Conservation (phyloP, 805 yeast species). For the Metschnikowia koreensis region DNA sequence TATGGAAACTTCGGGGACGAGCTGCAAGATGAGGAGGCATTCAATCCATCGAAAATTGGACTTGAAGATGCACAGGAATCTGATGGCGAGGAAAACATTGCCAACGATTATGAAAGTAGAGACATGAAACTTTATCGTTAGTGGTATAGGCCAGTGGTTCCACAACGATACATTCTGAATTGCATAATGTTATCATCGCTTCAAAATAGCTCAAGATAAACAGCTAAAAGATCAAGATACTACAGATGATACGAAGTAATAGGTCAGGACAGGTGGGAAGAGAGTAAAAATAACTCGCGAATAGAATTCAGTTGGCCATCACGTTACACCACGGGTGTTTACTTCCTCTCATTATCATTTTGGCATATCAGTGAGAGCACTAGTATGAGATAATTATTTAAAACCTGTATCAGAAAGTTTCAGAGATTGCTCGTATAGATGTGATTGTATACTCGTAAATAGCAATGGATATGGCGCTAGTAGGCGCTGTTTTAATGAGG, state of each 20-base stretch:
- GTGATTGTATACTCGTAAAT: constrained; percentile 51
- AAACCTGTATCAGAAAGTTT: not conserved
- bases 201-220: not conserved
- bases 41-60: not conserved
- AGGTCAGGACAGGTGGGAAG: too few species aligned
- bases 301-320: too few species aligned
- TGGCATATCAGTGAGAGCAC: too few species aligned
- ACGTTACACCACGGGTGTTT: too few species aligned
- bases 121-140: not conserved
- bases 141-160: too few species aligned
- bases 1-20: not conserved
- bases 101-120: not conserved
- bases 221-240: not conserved
- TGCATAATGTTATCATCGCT: too few species aligned
- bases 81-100: not conserved
- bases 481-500: constrained; percentile 76
- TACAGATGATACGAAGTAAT: too few species aligned
- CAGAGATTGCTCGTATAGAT: constrained; percentile 1
- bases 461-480: constrained; percentile 64
- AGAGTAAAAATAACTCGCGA: too few species aligned
- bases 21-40: not conserved
- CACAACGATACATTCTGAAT: too few species aligned
- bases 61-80: not conserved
- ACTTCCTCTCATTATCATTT: too few species aligned
- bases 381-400: not conserved